Evolutionary conservation across 202 grass and related monocot genomes (phyloP), one percentile per base, ranked within the genome.

Genomic region (Setaria italica): DNA sequence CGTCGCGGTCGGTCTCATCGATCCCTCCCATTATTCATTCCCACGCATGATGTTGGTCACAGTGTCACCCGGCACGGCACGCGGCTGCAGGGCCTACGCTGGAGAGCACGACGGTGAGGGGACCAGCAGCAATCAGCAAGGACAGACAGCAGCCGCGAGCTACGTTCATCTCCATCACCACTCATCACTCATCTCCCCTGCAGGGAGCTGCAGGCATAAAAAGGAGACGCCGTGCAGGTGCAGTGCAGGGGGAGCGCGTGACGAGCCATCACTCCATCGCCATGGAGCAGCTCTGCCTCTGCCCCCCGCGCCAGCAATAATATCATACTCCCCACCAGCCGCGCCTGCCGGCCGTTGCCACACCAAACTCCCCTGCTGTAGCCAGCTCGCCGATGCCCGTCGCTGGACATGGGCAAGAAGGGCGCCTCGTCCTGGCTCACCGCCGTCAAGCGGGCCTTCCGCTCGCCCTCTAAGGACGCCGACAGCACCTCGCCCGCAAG

Each of bases 361-460:
- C 4, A 54, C 17, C 7, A n/a, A 57, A 6, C 17, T 57, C 55
- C 9, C 1, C 51, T 17, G 39, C 55, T 2, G 3, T 4, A 14
- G 13, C 49, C 12, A 9, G 15, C 17, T 41, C 21, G 68, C 67
- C 82, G 5, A 89, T 89, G 88, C 88, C 25, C 83, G 32, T 2
- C 53, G 74, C n/a, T 72, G 56, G 42, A n/a, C 53, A 99, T 99
- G 97, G 97, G 93, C 12, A 99, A 96, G 91, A 99, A 99, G 87
- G 87, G 88, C 80, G 89, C 88, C 41, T 83, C 90, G 45, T 99
- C 97, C 11, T 99, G 97, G 97, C 86, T 99, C 82, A 96, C 97
- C 69, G 97, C 93, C 57, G 97, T 99, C 68, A 99, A 96, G 86
- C 78, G 97, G 29, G 97, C 97, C 37, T 96, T 99, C 77, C 86